These are phyloP conservation scores for Yamadazyma olivae DNA, from an alignment of 805 yeast genomes.

Conservation along the genomic window DNA sequence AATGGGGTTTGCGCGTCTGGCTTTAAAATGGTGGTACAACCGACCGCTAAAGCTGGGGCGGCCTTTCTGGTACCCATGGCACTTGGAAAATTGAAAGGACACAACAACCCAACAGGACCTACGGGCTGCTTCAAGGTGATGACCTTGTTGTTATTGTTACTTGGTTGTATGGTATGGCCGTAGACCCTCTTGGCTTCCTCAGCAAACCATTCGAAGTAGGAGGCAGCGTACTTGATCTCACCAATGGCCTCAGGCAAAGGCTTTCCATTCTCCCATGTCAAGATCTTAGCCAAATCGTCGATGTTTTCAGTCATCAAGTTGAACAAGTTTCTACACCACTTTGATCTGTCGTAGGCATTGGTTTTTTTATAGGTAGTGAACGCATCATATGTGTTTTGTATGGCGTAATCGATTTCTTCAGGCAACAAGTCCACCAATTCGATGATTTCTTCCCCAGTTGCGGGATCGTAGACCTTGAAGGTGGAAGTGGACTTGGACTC, in stretches of 20 bases:
- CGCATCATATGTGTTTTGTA: conserved; percentile 45
- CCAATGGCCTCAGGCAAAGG: conserved; percentile 52
- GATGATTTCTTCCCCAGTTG: conserved; percentile 32
- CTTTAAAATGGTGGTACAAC: conserved; percentile 58
- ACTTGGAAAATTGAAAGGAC: conserved; percentile 68
- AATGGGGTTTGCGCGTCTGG: conserved; percentile 64
- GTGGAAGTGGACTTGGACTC: conserved; percentile 35
- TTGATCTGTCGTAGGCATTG: conserved; percentile 47
- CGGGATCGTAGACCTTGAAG: conserved; percentile 38
- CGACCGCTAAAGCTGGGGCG: conserved; percentile 65
- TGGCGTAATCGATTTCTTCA: conserved; percentile 43
- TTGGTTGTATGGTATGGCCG: conserved; percentile 57
- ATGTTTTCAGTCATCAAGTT: conserved; percentile 51
- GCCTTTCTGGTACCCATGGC: conserved; percentile 68
- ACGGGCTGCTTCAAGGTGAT: conserved; percentile 57
- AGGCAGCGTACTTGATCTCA: conserved; percentile 57
- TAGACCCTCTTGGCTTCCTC: conserved; percentile 58
- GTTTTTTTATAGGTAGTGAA: conserved; percentile 47
- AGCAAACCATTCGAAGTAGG: conserved; percentile 43
- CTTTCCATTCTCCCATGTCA: conserved; percentile 63
- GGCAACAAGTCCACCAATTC: conserved; percentile 45
- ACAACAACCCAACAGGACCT: conserved; percentile 61
- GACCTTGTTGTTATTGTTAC: conserved; percentile 48
- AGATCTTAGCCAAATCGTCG: conserved; percentile 54
- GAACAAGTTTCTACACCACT: conserved; percentile 48